phyloP scores from a whole-genome alignment of 225 moss, liverwort and hornwort genomes.

The Straminergon stramineum region DNA sequence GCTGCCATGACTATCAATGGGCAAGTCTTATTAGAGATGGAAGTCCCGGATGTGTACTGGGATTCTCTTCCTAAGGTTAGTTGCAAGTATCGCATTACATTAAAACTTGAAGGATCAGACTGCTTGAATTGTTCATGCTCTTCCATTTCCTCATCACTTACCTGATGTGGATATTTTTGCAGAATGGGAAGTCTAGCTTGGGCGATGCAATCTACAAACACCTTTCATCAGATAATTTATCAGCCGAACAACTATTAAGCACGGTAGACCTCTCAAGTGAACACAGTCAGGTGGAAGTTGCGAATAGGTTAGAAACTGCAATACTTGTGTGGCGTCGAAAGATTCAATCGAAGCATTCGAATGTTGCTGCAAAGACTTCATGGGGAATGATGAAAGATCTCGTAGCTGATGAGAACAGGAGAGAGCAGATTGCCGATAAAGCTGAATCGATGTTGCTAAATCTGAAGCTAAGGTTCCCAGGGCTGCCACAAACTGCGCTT shows the following conservation, averaged over 20 bases:
- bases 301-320: slow-evolving; percentile 80
- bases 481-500: slow-evolving; percentile 80
- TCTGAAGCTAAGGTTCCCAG: slow-evolving; percentile 72
- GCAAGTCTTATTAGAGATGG: slow-evolving; percentile 79
- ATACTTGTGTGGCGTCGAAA: slow-evolving; percentile 91
- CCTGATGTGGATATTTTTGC: slow-evolving; percentile 9
- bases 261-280: slow-evolving; percentile 82
- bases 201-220: slow-evolving; percentile 65
- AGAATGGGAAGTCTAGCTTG: slow-evolving; percentile 84
- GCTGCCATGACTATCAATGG: slow-evolving; percentile 95
- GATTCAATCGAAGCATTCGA: slow-evolving; percentile 73
- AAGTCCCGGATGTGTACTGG: slow-evolving; percentile 80
- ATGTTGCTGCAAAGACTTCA: slow-evolving; percentile 49
- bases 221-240: slow-evolving; percentile 55
- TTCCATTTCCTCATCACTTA: background rate
- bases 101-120: background rate
- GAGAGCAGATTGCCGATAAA: slow-evolving; percentile 77
- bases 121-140: background rate
- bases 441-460: slow-evolving; percentile 77
- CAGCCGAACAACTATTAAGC: slow-evolving; percentile 63
- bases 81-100: background rate
- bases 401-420: slow-evolving; percentile 69
- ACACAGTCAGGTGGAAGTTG: slow-evolving; percentile 75
- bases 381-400: slow-evolving; percentile 92
- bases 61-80: slow-evolving; percentile 88